Percentiles rank a stretch among this genome's conserved stretches.
phyloP scores from a whole-genome alignment of 1,139 yeast genomes.

The Taphrina populina region DNA sequence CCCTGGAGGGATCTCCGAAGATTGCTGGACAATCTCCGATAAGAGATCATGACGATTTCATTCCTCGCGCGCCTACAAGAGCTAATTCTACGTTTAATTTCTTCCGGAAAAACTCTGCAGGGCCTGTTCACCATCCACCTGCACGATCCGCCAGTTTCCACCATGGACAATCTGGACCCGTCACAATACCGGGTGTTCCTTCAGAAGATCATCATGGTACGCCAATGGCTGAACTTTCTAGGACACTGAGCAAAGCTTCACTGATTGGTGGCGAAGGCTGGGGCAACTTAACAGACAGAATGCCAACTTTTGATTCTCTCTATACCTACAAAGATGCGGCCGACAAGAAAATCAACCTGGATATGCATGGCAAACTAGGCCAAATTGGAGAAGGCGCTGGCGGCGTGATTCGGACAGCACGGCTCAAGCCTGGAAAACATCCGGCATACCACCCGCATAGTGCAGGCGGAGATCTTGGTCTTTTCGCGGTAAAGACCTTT shows the following conservation, averaged over 20 bases:
- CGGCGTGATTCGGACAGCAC: constrained; percentile 32
- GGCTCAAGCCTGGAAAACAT: constrained; percentile 24
- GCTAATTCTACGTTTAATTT: constrained; percentile 20
- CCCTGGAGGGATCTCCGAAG: background rate
- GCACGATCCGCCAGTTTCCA: constrained; percentile 15
- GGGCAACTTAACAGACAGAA: constrained; percentile 17
- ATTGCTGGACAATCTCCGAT: constrained; percentile 3
- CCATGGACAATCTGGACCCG: constrained; percentile 11
- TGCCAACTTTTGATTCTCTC: constrained; percentile 22
- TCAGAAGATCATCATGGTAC: background rate
- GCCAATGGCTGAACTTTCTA: constrained; percentile 21
- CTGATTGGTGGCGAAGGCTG: constrained; percentile 24
- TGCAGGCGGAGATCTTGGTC: constrained; percentile 33
- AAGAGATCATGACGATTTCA: constrained; percentile 9
- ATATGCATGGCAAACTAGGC: constrained; percentile 10
- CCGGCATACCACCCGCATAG: constrained; percentile 24
- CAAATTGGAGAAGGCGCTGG: constrained; percentile 35
- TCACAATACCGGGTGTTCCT: constrained; percentile 5
- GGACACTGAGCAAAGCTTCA: constrained; percentile 29
- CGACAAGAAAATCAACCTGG: constrained; percentile 24
- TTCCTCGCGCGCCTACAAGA: constrained; percentile 9
- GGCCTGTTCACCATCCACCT: background rate
- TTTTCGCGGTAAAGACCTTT: constrained; percentile 73
- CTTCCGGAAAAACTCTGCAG: background rate
- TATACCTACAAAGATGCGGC: constrained; percentile 28